These are phyloP conservation scores for Aspergillus pseudonomiae DNA, from an alignment of 2,329 filamentous ascomycete species.

Conservation along the genomic window DNA sequence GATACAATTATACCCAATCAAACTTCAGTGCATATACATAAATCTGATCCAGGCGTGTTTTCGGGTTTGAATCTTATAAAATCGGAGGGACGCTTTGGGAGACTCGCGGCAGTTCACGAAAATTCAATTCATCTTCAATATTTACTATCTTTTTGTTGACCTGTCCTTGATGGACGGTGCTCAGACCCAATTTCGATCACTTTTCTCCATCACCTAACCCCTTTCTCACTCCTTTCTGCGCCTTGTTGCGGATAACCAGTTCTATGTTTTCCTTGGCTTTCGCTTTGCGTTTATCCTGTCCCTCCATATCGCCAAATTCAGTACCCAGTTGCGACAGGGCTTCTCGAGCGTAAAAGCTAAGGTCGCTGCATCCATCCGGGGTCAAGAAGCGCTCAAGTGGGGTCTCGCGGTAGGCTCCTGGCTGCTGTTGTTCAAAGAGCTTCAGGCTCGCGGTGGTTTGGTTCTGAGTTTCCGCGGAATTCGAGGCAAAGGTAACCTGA, in stretches of 20 bases:
- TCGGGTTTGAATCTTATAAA: not conserved
- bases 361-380: constrained; percentile 23
- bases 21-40: constrained; percentile 7
- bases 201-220: not conserved
- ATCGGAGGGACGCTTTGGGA: not conserved
- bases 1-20: constrained; percentile 22
- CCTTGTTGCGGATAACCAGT: constrained; percentile 1
- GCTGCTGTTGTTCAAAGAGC: constrained; percentile 14
- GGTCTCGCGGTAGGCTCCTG: constrained; percentile 14
- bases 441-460: constrained; percentile 10
- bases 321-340: constrained; percentile 19
- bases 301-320: constrained; percentile 21
- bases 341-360: constrained; percentile 18
- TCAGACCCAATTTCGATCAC: not conserved
- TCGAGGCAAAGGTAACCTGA: not conserved
- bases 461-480: not conserved
- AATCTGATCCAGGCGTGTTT: not conserved
- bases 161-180: not conserved
- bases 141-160: not conserved
- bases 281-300: constrained; percentile 16
- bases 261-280: constrained; percentile 18
- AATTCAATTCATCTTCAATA: not conserved
- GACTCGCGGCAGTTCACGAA: not conserved
- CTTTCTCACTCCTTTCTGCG: not conserved
- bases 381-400: constrained; percentile 31